Conservation (phyloP, 208 protist species). For the Crithidia fasciculata region DNA sequence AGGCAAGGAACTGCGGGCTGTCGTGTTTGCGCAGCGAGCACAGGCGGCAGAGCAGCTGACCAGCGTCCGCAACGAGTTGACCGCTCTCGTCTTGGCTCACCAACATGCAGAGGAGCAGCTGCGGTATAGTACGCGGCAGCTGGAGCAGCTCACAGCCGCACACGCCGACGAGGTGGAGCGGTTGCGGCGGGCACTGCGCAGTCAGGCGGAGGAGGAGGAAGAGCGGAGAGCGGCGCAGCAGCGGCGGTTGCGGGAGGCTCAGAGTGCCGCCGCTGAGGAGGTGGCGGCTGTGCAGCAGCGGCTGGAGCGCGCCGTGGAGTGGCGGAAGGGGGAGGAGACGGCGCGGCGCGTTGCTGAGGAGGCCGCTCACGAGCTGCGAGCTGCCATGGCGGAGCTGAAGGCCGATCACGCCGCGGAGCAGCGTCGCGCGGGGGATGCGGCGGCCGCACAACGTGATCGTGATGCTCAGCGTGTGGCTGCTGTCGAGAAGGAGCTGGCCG, state of each 20-base stretch:
- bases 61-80: conserved; percentile 8
- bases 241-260: conserved; percentile 17
- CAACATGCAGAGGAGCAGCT: conserved; percentile 15
- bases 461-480: not conserved
- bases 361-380: not conserved
- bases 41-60: conserved; percentile 13
- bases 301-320: conserved; percentile 1
- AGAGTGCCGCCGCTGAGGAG: conserved; percentile 9
- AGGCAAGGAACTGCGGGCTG: not conserved
- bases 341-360: conserved; percentile 9
- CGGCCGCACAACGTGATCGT: not conserved
- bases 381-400: conserved; percentile 15
- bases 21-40: conserved; percentile 24
- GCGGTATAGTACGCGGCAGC: conserved; percentile 2
- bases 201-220: not conserved
- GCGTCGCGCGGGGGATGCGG: conserved; percentile 6
- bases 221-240: conserved; percentile 18
- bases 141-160: conserved; percentile 10
- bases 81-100: not conserved
- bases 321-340: conserved; percentile 14
- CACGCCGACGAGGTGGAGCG: conserved; percentile 20
- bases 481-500: conserved; percentile 9
- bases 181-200: conserved; percentile 20
- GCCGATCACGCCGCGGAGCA: conserved; percentile 1
- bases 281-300: conserved; percentile 7